Conservation (phyloP, 495 filamentous ascomycete species). For the Hypoxylon crocopeplum region DNA sequence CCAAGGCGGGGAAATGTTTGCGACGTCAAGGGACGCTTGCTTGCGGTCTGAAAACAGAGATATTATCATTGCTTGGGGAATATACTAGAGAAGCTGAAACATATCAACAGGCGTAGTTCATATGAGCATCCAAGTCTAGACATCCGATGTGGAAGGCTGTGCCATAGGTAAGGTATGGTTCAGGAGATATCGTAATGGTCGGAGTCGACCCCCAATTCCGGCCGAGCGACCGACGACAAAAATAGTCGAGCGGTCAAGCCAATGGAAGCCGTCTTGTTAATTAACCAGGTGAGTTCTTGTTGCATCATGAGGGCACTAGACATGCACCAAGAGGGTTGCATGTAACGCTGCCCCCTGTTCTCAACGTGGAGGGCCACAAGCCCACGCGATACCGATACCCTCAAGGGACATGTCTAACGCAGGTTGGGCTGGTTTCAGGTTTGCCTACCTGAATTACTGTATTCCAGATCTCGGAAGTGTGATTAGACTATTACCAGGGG, state of each 20-base stretch:
- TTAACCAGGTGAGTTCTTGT: constrained; percentile 8
- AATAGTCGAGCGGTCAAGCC: constrained; percentile 23
- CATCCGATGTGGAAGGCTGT: neutral
- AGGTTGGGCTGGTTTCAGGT: neutral
- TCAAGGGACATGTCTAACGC: neutral
- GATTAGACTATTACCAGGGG: no score
- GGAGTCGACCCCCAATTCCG: constrained; percentile 27
- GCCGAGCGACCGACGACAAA: constrained; percentile 20
- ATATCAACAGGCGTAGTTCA: constrained; percentile 2
- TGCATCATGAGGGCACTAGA: constrained; percentile 27
- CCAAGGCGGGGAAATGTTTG: neutral
- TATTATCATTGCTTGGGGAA: constrained; percentile 3
- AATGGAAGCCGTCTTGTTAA: constrained; percentile 10
- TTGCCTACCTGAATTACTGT: neutral
- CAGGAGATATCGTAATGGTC: constrained; percentile 17
- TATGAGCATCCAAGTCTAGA: constrained; percentile 4
- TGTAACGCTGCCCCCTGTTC: constrained; percentile 18
- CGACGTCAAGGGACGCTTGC: neutral
- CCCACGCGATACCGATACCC: constrained; percentile 15
- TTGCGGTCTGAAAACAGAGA: neutral
- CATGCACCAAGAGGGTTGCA: constrained; percentile 21
- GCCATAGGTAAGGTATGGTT: neutral
- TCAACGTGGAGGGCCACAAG: neutral
- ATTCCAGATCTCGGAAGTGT: neutral
- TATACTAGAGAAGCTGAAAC: neutral